Percentiles rank a stretch among this genome's conserved stretches.
Conservation (phyloP, 768 basidiomycete species). For the Lactarius hengduanensis region DNA sequence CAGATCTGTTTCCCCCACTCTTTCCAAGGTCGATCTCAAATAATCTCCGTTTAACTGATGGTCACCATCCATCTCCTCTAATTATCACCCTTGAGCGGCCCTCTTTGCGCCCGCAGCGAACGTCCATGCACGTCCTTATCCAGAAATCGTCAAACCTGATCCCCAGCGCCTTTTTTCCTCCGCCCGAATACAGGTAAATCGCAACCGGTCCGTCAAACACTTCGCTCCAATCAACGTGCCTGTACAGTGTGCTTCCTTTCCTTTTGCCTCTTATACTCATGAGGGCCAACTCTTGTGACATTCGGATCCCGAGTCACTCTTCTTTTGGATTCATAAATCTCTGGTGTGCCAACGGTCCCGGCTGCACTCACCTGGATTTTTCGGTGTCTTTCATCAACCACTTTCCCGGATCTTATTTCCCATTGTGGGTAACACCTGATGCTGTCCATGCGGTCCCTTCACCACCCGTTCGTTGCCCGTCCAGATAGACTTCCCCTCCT, state of each 20-base stretch:
- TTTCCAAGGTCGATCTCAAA: slow-evolving; percentile 16
- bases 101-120: slow-evolving; percentile 2
- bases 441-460: slow-evolving; percentile 15
- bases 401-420: slow-evolving; percentile 3
- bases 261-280: slow-evolving; percentile 8
- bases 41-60: slow-evolving; percentile 23
- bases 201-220: slow-evolving; percentile 8
- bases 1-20: slow-evolving; percentile 20
- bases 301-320: slow-evolving; percentile 9
- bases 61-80: slow-evolving; percentile 9
- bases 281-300: slow-evolving; percentile 11
- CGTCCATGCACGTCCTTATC: background rate
- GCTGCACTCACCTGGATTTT: slow-evolving; percentile 8
- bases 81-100: slow-evolving; percentile 9
- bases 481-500: slow-evolving; percentile 7
- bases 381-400: slow-evolving; percentile 15
- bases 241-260: slow-evolving; percentile 12
- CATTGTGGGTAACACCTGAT: slow-evolving; percentile 10
- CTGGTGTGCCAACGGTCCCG: slow-evolving; percentile 11
- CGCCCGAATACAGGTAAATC: slow-evolving; percentile 17
- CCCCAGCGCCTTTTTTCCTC: slow-evolving; percentile 12
- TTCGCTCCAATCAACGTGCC: slow-evolving; percentile 10
- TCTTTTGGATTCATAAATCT: slow-evolving; percentile 8
- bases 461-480: slow-evolving; percentile 3
- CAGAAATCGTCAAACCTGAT: background rate